Percentiles rank a stretch among this genome's conserved stretches.
phyloP scores from a whole-genome alignment of 352 stramenopile genomes.

The Elongisporangium prolatum region DNA sequence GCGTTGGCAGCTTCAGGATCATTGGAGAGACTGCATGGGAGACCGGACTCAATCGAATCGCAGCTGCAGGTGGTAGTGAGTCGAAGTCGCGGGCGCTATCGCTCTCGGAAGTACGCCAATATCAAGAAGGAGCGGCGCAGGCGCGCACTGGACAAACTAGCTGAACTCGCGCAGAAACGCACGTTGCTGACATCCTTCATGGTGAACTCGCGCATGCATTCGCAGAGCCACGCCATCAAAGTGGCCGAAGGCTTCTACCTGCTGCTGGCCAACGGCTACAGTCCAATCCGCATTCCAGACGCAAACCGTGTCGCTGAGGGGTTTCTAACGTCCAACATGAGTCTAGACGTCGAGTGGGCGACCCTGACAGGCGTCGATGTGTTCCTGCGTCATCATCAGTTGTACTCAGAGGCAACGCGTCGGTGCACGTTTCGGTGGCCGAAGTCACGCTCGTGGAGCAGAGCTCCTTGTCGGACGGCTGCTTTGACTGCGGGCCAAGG shows the following conservation, averaged over 20 bases:
- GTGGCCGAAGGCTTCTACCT: constrained; percentile 39
- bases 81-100: no score
- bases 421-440: constrained; percentile 22
- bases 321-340: constrained; percentile 40
- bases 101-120: no score
- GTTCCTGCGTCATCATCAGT: constrained; percentile 43
- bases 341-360: constrained; percentile 32
- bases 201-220: constrained; percentile 28
- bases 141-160: no score
- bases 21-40: no score
- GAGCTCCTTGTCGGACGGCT: not conserved
- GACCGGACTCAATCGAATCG: no score
- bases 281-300: constrained; percentile 13
- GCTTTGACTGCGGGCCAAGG: constrained; percentile 37
- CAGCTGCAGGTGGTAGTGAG: no score
- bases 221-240: constrained; percentile 22
- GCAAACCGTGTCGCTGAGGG: constrained; percentile 15
- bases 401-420: constrained; percentile 22
- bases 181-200: constrained; percentile 25
- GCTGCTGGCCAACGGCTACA: constrained; percentile 35
- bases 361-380: constrained; percentile 47
- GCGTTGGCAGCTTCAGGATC: no score
- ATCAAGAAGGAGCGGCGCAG: no score
- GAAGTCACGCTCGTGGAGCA: constrained; percentile 18
- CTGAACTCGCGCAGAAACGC: no score